Evolutionary conservation across 2,329 filamentous ascomycete species (phyloP), one percentile per base, ranked within the genome.

Genomic region (Geosmithia morbida): DNA sequence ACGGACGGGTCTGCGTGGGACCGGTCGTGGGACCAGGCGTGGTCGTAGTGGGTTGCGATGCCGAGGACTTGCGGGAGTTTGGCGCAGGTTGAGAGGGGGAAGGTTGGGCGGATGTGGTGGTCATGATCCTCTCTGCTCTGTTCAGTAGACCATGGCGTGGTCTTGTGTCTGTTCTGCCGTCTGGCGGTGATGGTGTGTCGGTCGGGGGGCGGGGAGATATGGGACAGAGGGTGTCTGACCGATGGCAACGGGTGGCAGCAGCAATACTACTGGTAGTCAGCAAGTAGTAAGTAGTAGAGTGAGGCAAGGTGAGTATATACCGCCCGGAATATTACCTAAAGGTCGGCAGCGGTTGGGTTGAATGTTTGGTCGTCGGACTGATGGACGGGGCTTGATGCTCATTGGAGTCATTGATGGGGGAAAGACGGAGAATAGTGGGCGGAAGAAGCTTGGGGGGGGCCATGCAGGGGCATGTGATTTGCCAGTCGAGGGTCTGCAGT

Each of bases 51-150:
- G 41, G 46, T 26, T 22, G 19, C 41, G 41, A 22, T 7, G 6
- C 19, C 41, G 18, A 16, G 18, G 41, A 22, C 5, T 43, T 43
- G 41, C 7, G 7, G 39, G 18, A 19, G 37, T 13, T 18, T 17
- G 10, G 37, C 26, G 45, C 18, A n/a, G 29, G 37, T n/a, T 33
- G 48, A 40, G 48, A 29, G 16, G 48, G 44, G 13, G 40, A 40
- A 40, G 48, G 39, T 10, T 49, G 48, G 14, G 44, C 37, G 20
- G 44, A 47, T 41, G 48, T 40, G 45, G 45, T 44, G 11, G 48
- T 47, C 48, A 49, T 49, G 41, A 26, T 26, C 22, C 22, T 26
- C 22, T 26, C 8, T 26, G 22, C 4, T 26, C 8, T 8, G 33
- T 16, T 37, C 33, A 37, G 39, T 18, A 18, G 40, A 29, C 13